phyloP scores from a whole-genome alignment of 148 eudicot genomes.

The Arctostaphylos glauca region DNA sequence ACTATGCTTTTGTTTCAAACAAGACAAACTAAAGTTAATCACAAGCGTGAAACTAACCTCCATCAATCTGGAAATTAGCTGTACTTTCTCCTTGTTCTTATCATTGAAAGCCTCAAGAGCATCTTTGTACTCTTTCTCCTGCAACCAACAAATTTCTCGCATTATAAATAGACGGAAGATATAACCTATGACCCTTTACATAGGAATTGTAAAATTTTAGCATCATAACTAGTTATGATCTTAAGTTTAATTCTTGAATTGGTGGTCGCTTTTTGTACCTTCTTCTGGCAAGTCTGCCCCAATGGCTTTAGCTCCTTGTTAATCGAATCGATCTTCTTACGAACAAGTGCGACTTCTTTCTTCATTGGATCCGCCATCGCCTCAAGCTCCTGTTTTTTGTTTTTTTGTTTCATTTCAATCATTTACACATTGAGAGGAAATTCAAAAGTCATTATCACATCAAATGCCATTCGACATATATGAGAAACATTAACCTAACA shows the following conservation, averaged over 20 bases:
- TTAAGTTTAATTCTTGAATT: neutral
- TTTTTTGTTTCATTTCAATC: neutral
- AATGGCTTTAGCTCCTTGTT: slow-evolving; percentile 88
- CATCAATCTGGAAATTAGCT: slow-evolving; percentile 70
- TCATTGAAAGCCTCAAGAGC: slow-evolving; percentile 76
- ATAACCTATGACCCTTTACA: neutral
- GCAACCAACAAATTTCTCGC: slow-evolving; percentile 15
- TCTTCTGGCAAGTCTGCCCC: slow-evolving; percentile 81
- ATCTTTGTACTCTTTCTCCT: slow-evolving; percentile 82
- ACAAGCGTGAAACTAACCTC: slow-evolving; percentile 47
- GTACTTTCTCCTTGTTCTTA: slow-evolving; percentile 83
- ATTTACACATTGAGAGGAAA: neutral
- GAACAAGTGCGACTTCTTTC: slow-evolving; percentile 74
- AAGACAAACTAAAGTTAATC: neutral
- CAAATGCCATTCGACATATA: neutral
- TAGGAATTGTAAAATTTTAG: neutral
- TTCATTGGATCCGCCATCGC: slow-evolving; percentile 76
- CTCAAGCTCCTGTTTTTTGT: slow-evolving; percentile 64
- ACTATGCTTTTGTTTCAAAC: neutral
- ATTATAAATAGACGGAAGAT: neutral
- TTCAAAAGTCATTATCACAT: neutral
- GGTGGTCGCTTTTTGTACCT: slow-evolving; percentile 42
- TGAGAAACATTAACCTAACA: neutral
- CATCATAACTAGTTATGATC: neutral
- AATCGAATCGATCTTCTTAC: slow-evolving; percentile 76